Base-by-base conservation (phyloP, 2,329 filamentous ascomycete genomes). In the Colletotrichum gloeosporioides region DNA sequence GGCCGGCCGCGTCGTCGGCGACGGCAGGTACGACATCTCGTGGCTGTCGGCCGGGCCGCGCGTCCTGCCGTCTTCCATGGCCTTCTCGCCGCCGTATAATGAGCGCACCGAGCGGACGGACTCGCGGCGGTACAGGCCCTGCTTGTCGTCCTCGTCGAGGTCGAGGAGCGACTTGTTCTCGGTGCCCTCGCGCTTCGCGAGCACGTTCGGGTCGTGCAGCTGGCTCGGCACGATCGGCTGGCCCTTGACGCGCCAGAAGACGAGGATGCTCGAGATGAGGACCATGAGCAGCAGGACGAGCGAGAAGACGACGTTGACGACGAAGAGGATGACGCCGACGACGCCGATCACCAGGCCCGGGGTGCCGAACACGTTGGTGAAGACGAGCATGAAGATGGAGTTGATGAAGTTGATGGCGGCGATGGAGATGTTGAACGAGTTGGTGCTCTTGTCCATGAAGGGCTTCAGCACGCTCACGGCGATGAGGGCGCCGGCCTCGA, bases 381-480 rank as follows among this genome's bases (percentile, higher is more conserved):
- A 98, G 81, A 98, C 92, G 72, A 99, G 89, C 49, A 98, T 88
- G 88, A 98, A 98, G 84, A 98, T 93, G 71, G 94, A 91, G 86
- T 97, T 98, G 82, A 98, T 84, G 84, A 98, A 98, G 89, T 98
- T 98, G 85, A 98, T 89, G 63, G 92, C 94, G 77, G 93, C 94
- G 81, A 98, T 98, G 77, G 95, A 91, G 81, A 99, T 98, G 87
- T 98, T 98, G 90, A 98, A 98, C 64, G 94, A 93, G 86, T 98
- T 99, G 77, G 95, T 98, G 88, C 96, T 96, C 92, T 98, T 98
- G 89, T 99, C 96, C 96, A 99, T 99, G 94, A 95, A 99, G 27
- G 96, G 96, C 77, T 95, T 93, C 79, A 98, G 87, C 69, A 98
- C 93, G 77, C 93, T 94, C 71, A 95, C 92, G 32, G 87, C 92